A percentile compares a stretch with the other conserved stretches of the same genome.
Conservation (phyloP, 2,329 filamentous ascomycete species). For the Clonostachys solani region DNA sequence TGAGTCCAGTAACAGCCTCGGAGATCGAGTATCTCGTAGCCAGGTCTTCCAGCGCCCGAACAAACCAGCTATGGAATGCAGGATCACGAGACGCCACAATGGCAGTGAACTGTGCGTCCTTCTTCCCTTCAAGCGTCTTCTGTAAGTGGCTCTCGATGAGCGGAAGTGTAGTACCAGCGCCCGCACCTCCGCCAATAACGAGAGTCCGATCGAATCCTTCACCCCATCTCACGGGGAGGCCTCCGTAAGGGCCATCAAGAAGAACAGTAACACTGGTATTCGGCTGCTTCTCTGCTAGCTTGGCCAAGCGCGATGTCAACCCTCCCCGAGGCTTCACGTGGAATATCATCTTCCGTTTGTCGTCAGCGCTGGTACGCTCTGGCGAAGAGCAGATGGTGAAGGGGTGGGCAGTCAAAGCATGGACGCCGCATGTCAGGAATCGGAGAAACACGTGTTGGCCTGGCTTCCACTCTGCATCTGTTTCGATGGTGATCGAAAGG, state of each 20-base stretch:
- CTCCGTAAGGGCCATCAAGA: constrained; percentile 57
- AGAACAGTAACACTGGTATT: constrained; percentile 34
- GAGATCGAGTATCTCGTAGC: neutral
- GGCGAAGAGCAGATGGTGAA: constrained; percentile 52
- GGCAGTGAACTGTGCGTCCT: neutral
- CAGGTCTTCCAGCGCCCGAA: constrained; percentile 1
- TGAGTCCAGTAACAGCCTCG: neutral
- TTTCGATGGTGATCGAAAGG: constrained; percentile 36
- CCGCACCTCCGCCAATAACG: constrained; percentile 51
- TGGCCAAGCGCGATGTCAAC: constrained; percentile 40
- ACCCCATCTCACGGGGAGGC: constrained; percentile 30
- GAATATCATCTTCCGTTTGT: constrained; percentile 37
- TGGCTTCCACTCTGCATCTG: constrained; percentile 38
- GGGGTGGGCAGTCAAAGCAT: constrained; percentile 42
- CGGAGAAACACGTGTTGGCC: constrained; percentile 53
- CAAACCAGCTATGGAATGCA: constrained; percentile 4
- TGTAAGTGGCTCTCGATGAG: neutral
- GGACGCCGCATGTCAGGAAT: constrained; percentile 37
- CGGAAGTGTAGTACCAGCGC: constrained; percentile 40
- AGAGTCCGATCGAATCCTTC: constrained; percentile 34
- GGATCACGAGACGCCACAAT: constrained; percentile 3
- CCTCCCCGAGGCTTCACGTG: constrained; percentile 46
- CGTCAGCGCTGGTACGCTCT: constrained; percentile 2
- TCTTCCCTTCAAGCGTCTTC: constrained; percentile 1
- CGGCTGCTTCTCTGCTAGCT: constrained; percentile 27